phyloP scores from a whole-genome alignment of 2,329 filamentous ascomycete genomes.

The Botryotinia calthae region DNA sequence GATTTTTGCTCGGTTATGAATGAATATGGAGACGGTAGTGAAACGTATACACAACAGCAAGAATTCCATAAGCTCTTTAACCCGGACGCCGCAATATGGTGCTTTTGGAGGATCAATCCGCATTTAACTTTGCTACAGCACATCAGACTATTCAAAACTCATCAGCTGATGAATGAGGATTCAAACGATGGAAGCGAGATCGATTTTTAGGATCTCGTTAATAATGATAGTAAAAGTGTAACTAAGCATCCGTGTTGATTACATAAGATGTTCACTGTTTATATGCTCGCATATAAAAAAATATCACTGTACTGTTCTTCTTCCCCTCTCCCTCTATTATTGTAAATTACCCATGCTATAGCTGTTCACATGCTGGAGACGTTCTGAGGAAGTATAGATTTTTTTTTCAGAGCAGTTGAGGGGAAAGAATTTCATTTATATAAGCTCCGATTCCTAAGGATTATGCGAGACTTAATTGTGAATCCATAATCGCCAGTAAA shows the following conservation, averaged over 20 bases:
- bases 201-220: background rate
- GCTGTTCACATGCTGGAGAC: background rate
- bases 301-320: too few relatives aligned
- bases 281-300: background rate
- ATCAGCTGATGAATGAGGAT: background rate
- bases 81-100: too few relatives aligned
- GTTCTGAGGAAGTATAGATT: rapidly evolving
- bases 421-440: background rate
- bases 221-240: background rate
- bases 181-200: background rate
- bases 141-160: rapidly evolving
- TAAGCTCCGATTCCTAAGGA: background rate
- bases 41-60: background rate
- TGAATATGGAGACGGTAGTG: background rate
- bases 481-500: too few relatives aligned
- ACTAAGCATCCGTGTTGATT: background rate
- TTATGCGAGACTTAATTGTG: too few relatives aligned
- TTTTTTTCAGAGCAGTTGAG: background rate
- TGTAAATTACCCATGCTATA: background rate
- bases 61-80: rapidly evolving
- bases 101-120: too few relatives aligned
- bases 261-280: background rate
- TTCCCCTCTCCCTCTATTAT: background rate
- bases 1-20: background rate
- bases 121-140: background rate